phyloP scores from a whole-genome alignment of 2,329 filamentous ascomycete species.

The Aspergillus fumigatus region DNA sequence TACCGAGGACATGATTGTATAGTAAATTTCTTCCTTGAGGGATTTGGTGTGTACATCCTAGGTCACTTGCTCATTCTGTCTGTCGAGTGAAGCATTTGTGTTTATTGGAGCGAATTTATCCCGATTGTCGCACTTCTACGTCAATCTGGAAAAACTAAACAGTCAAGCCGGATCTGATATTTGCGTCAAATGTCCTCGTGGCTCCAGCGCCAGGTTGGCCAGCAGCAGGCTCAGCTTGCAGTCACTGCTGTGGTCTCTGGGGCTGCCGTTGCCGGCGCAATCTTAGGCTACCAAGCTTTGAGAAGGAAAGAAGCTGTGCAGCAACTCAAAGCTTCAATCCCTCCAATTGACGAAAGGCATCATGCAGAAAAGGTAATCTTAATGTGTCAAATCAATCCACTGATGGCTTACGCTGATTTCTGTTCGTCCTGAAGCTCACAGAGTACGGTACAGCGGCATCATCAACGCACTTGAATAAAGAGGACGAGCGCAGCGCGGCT shows the following conservation, averaged over 20 bases:
- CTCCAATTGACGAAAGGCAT: conserved; percentile 49
- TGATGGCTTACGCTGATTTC: conserved; percentile 27
- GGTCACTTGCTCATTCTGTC: background rate
- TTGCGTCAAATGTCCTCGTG: conserved; percentile 39
- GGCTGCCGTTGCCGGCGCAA: conserved; percentile 45
- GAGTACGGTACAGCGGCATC: conserved; percentile 43
- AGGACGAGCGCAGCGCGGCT: conserved; percentile 56
- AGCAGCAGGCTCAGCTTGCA: conserved; percentile 40
- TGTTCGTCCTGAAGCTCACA: conserved; percentile 43
- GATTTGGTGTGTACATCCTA: background rate
- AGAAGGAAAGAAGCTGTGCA: conserved; percentile 52
- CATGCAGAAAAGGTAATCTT: conserved; percentile 45
- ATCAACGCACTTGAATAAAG: conserved; percentile 35
- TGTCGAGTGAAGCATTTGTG: background rate
- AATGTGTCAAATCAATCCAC: background rate
- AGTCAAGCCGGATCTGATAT: conserved; percentile 5
- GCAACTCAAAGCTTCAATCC: conserved; percentile 59
- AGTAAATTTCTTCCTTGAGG: background rate
- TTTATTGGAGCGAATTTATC: background rate
- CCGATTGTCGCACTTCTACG: background rate
- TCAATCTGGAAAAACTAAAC: background rate
- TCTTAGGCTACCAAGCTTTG: conserved; percentile 55
- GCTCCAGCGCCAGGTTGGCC: conserved; percentile 39
- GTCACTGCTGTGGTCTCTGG: conserved; percentile 42
- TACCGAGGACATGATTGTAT: background rate